Evolutionary conservation across 345 rosid species (phyloP).

Genomic region (Eucalyptus caleyi): DNA sequence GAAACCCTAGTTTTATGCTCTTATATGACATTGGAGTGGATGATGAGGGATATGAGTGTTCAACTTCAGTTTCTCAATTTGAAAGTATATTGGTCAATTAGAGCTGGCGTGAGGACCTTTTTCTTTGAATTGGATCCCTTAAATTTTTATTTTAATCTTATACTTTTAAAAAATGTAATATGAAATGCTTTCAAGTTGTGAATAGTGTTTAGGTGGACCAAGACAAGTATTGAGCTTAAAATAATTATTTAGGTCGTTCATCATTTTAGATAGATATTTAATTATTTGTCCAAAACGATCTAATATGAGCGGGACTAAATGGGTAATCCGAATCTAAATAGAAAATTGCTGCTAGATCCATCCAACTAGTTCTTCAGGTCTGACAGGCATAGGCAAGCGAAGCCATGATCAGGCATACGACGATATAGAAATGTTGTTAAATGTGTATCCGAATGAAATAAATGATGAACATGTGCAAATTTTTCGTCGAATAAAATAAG

Average conservation of each 20-base stretch:
- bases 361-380: neutral
- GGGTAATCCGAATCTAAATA: neutral
- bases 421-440: neutral
- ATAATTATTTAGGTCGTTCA: neutral
- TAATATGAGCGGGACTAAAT: neutral
- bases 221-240: neutral
- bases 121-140: neutral
- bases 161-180: neutral
- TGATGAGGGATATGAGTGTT: neutral
- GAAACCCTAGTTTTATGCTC: neutral
- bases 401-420: neutral
- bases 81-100: neutral
- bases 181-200: neutral
- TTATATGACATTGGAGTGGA: neutral
- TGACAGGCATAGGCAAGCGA: neutral
- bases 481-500: neutral
- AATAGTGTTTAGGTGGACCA: neutral
- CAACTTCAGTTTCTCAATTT: neutral
- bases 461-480: neutral
- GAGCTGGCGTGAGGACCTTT: neutral
- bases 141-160: neutral
- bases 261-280: neutral
- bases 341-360: neutral
- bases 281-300: neutral
- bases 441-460: neutral